Evolutionary conservation across 2,329 filamentous ascomycete species (phyloP).

Genomic region (Zalaria sp.): DNA sequence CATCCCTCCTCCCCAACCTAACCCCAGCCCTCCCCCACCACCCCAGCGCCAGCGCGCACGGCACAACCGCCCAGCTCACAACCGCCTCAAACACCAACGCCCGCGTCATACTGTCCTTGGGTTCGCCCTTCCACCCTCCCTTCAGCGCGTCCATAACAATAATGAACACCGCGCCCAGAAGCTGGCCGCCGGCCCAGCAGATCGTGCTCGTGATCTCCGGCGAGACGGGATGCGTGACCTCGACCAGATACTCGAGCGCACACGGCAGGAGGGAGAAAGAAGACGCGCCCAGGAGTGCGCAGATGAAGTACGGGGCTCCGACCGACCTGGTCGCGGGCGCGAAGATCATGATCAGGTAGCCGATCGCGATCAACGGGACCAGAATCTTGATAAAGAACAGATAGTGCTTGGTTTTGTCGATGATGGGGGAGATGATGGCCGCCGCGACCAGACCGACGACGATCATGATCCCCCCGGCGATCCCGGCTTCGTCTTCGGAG

Average conservation of each 20-base stretch:
- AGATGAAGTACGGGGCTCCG: constrained; percentile 59
- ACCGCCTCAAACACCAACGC: constrained; percentile 70
- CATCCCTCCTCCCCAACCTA: background rate
- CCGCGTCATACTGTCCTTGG: constrained; percentile 50
- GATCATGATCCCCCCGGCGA: constrained; percentile 80
- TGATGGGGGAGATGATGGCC: constrained; percentile 64
- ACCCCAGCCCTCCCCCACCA: constrained; percentile 18
- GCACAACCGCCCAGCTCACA: constrained; percentile 48
- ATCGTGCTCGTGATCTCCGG: constrained; percentile 75
- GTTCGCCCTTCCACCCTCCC: constrained; percentile 20
- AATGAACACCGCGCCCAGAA: constrained; percentile 75
- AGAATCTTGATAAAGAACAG: constrained; percentile 57
- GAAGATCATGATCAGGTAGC: constrained; percentile 68
- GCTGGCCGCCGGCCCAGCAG: constrained; percentile 75
- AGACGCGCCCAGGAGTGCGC: constrained; percentile 63
- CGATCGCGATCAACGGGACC: constrained; percentile 53
- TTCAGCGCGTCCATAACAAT: constrained; percentile 66
- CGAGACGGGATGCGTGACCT: constrained; percentile 73
- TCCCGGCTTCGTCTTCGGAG: constrained; percentile 70
- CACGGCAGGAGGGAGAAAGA: constrained; percentile 73
- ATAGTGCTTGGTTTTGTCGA: constrained; percentile 75
- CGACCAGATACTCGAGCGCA: constrained; percentile 72
- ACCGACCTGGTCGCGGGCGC: constrained; percentile 51
- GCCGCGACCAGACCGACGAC: constrained; percentile 68
- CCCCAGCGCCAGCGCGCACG: constrained; percentile 55